Evolutionary conservation across 2,329 filamentous ascomycete species (phyloP).

Genomic region (Pyricularia sp.): DNA sequence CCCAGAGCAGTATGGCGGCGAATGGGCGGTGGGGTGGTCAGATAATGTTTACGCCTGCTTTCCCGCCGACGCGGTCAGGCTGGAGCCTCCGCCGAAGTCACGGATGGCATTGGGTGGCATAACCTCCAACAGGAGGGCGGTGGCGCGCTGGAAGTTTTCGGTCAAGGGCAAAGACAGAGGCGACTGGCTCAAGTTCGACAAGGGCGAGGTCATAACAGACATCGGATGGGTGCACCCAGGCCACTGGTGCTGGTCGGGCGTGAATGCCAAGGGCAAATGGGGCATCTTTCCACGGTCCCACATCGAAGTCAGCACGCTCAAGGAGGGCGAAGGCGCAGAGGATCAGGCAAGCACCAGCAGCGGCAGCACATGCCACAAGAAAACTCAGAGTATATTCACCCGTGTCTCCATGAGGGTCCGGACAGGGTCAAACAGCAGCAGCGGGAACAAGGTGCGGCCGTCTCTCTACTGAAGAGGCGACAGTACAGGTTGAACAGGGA

Average conservation of each 20-base stretch:
- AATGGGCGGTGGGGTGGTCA: conserved; percentile 44
- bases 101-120: conserved; percentile 20
- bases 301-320: conserved; percentile 31
- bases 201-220: conserved; percentile 52
- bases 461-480: background rate
- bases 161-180: conserved; percentile 23
- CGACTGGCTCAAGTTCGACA: conserved; percentile 46
- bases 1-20: conserved; percentile 35
- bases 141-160: conserved; percentile 37
- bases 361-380: background rate
- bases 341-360: conserved; percentile 17
- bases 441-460: background rate
- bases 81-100: conserved; percentile 32
- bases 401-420: background rate
- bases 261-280: conserved; percentile 36
- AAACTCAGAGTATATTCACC: background rate
- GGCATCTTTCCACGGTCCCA: conserved; percentile 40
- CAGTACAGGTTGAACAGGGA: background rate
- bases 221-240: conserved; percentile 38
- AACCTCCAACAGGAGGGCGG: conserved; percentile 22
- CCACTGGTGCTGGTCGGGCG: conserved; percentile 45
- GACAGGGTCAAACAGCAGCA: background rate
- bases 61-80: conserved; percentile 31
- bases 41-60: conserved; percentile 35
- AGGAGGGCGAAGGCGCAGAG: conserved; percentile 17